Evolutionary conservation across 2,329 filamentous ascomycete species (phyloP), one percentile per base, ranked within the genome.

Genomic region (Gaeumannomyces tritici): DNA sequence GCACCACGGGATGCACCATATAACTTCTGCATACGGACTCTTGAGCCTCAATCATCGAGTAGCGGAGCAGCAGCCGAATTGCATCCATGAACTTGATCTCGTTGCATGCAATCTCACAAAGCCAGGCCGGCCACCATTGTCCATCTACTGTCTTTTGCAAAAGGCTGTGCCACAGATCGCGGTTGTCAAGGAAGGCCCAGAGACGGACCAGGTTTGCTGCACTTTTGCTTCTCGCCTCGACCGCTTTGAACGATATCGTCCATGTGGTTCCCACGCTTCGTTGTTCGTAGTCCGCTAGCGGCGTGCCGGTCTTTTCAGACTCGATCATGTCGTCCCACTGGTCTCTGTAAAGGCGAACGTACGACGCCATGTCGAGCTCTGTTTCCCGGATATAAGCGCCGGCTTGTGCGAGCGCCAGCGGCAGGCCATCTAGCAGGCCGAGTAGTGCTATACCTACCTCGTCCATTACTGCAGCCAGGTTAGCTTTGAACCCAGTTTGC

Each of bases 381-480:
- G 63, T 69, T 55, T 67, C 60, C 27, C 57, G 58, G 28, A 71
- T 24, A 63, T 67, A 71, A 6, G 65, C 62, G 8, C 66, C 68
- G 26, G 69, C 69, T 59, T 69, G 65, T 29, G 66, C 67, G 13
- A 72, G 68, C 15, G 70, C 66, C 28, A 73, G 67, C 15, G 70
- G 70, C 18, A 70, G 66, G 54, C 70, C 67, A 51, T 67, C 66
- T 5, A 73, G 68, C 47, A 68, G 61, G 27, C 64, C 60, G 6
- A 71, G 66, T 18, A 73, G 64, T 62, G 66, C 63, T 26, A 63
- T 64, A 5, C 60, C 64, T 29, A 47, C 42, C 55, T 63, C 59
- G 63, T 67, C 65, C 62, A 66, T 63, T 57, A 59, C 56, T 63
- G 64, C 62, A 26, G 47, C 55, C 35, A 57, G 47, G 12, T 67